Conservation (phyloP, 805 yeast species). For the Saccharomycopsis fodiens region DNA sequence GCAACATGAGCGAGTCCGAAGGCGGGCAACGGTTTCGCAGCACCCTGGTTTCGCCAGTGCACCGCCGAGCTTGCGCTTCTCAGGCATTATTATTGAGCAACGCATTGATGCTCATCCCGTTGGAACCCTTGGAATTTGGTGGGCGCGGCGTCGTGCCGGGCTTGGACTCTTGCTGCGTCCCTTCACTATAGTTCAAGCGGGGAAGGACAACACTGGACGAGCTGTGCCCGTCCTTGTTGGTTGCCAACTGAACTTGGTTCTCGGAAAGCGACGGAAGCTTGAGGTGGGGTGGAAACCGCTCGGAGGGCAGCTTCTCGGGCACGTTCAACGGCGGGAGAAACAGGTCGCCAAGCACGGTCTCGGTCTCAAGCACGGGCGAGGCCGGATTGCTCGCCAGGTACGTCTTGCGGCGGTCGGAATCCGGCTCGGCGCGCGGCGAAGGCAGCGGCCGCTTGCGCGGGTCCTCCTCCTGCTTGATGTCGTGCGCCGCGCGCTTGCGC, state of each 20-base stretch:
- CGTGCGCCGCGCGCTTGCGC: conserved; percentile 41
- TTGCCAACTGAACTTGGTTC: too few species aligned
- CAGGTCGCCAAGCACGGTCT: background rate
- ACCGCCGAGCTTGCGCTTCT: too few species aligned
- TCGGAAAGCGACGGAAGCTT: too few species aligned
- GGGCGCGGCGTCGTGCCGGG: background rate
- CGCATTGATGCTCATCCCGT: background rate
- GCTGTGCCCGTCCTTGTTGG: too few species aligned
- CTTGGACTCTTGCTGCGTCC: too few species aligned
- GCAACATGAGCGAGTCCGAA: too few species aligned
- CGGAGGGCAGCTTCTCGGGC: too few species aligned
- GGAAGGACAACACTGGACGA: too few species aligned
- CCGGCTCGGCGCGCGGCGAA: background rate
- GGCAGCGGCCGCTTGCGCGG: background rate
- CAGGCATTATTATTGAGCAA: background rate
- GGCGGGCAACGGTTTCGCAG: too few species aligned
- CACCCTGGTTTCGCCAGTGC: too few species aligned
- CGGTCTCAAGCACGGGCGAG: background rate
- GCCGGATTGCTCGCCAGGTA: background rate
- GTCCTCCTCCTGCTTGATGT: background rate
- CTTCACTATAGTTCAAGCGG: too few species aligned
- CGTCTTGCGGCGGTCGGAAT: background rate
- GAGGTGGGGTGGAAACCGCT: too few species aligned
- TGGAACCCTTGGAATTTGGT: background rate
- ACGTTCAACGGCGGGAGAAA: background rate